These are phyloP conservation scores for Suhomyces terraborum DNA, from an alignment of 1,139 yeast species.

Conservation along the genomic window DNA sequence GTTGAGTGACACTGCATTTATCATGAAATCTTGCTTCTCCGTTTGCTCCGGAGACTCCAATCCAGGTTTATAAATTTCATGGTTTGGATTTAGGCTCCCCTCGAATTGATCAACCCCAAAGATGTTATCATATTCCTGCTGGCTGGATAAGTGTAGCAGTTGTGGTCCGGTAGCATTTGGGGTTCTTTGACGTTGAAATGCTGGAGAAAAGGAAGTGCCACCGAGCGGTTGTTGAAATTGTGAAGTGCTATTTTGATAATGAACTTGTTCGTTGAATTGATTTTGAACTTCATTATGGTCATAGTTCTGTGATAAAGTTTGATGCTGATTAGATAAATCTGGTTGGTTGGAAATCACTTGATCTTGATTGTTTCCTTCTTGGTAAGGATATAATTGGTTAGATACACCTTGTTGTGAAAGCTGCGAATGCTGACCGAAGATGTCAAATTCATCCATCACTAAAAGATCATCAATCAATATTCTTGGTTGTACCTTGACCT, in stretches of 20 bases:
- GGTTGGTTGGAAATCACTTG: constrained; percentile 1
- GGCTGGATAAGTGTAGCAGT: constrained; percentile 9
- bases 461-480: constrained; percentile 3
- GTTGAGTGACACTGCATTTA: constrained; percentile 19
- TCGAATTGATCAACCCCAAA: constrained; percentile 14
- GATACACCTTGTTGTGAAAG: constrained; percentile 3
- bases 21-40: constrained; percentile 7
- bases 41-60: constrained; percentile 10
- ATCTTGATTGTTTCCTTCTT: constrained; percentile 1
- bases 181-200: constrained; percentile 1
- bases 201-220: background rate
- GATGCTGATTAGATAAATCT: background rate
- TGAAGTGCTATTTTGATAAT: background rate
- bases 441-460: constrained; percentile 13
- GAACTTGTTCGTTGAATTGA: background rate
- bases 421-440: constrained; percentile 11
- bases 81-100: constrained; percentile 7
- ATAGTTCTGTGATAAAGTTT: background rate
- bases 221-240: constrained; percentile 1
- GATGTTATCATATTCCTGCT: constrained; percentile 11
- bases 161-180: constrained; percentile 5
- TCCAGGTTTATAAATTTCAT: constrained; percentile 7
- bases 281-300: background rate
- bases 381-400: background rate
- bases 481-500: background rate